Conservation (phyloP, 306 rosid species). For the Vigna unguiculata region DNA sequence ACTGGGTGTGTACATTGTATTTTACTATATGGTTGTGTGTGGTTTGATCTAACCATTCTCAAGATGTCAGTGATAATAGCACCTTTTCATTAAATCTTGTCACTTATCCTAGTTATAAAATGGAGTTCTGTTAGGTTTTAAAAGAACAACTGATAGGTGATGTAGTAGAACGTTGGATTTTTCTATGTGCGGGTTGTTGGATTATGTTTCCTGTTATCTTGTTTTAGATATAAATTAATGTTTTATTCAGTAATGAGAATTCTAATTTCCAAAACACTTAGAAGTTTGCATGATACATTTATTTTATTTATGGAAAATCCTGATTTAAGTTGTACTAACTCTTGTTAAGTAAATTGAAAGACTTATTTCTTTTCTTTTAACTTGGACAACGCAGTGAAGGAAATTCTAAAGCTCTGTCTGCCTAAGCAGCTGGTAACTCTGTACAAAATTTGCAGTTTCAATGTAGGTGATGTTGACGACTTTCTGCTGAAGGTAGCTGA, state of each 20-base stretch:
- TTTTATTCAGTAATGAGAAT: background rate
- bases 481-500: slow-evolving; percentile 84
- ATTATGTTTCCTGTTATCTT: background rate
- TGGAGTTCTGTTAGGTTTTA: background rate
- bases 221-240: background rate
- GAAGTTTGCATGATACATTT: background rate
- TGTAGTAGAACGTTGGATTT: background rate
- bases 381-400: too few species aligned
- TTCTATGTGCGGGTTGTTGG: background rate
- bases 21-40: background rate
- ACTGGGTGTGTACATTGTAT: background rate
- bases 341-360: too few species aligned
- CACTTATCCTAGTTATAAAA: background rate
- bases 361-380: too few species aligned
- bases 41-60: background rate
- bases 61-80: background rate
- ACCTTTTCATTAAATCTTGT: background rate
- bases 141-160: background rate
- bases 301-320: background rate
- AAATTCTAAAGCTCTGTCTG: too few species aligned
- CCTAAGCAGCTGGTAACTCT: too few species aligned
- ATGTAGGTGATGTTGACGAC: too few species aligned
- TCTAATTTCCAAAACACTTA: background rate
- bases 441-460: too few species aligned
- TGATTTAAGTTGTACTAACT: background rate